Evolutionary conservation across 306 rosid species (phyloP).

Genomic region (Cicer pinnatifidum): DNA sequence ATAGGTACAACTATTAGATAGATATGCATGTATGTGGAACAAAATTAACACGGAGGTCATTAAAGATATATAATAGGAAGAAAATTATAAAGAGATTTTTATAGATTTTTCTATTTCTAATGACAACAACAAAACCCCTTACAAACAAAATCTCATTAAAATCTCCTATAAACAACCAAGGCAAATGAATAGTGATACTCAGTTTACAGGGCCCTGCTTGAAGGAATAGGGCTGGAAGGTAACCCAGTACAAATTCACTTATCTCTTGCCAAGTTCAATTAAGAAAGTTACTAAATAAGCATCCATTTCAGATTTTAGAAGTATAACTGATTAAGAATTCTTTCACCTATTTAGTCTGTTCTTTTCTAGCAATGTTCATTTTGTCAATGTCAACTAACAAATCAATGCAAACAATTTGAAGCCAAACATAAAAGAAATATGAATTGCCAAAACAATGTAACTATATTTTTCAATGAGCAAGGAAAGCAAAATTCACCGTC

Average conservation of each 20-base stretch:
- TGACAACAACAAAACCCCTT: not conserved
- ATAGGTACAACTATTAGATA: not conserved
- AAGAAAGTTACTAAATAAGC: too few species aligned
- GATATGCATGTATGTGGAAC: not conserved
- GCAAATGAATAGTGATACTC: too few species aligned
- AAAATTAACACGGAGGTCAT: not conserved
- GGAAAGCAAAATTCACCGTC: conserved; percentile 27
- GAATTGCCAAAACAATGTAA: conserved; percentile 17
- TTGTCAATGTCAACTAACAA: not conserved
- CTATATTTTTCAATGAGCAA: not conserved
- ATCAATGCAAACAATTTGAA: not conserved
- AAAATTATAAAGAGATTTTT: not conserved
- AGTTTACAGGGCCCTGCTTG: too few species aligned
- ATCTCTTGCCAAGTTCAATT: too few species aligned
- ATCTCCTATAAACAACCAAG: too few species aligned
- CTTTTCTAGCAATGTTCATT: conserved; percentile 23
- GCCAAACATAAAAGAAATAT: not conserved
- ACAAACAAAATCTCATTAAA: not conserved
- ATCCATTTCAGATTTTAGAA: not conserved
- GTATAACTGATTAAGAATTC: not conserved
- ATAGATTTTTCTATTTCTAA: not conserved
- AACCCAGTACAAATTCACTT: too few species aligned
- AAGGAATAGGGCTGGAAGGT: too few species aligned
- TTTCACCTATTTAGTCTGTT: conserved; percentile 11
- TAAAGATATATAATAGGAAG: not conserved